Conservation (phyloP, 169 alveolate species). For the Plasmodium reichenowi region DNA sequence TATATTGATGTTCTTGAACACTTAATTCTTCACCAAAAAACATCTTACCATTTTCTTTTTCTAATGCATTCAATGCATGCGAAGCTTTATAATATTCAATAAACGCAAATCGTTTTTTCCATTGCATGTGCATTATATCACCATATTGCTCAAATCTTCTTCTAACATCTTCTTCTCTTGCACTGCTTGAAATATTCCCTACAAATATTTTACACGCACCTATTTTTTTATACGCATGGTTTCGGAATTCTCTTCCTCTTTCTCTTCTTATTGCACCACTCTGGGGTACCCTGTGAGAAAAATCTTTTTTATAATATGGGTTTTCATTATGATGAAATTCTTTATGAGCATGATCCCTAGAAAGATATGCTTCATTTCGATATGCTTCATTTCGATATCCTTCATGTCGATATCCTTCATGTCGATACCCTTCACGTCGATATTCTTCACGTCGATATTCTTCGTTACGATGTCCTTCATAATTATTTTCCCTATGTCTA, state of each 20-base stretch:
- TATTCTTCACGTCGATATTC: no score
- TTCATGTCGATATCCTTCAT: slow-evolving; percentile 10
- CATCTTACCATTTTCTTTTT: slow-evolving; percentile 79
- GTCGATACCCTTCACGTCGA: no score
- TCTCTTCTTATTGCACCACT: slow-evolving; percentile 58
- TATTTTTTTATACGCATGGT: slow-evolving; percentile 27
- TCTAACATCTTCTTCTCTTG: slow-evolving; percentile 88
- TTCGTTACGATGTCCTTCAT: neutral
- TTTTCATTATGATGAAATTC: neutral
- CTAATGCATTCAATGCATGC: slow-evolving; percentile 83
- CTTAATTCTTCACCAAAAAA: slow-evolving; percentile 82
- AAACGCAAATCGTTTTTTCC: slow-evolving; percentile 88
- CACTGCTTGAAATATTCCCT: slow-evolving; percentile 88
- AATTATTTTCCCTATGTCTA: slow-evolving; percentile 10
- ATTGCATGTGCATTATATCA: slow-evolving; percentile 84
- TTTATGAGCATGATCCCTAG: no score
- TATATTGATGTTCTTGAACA: slow-evolving; percentile 84
- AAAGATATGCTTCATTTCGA: no score
- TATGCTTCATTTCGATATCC: neutral
- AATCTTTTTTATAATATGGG: slow-evolving; percentile 4
- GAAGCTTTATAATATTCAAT: slow-evolving; percentile 82
- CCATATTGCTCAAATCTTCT: slow-evolving; percentile 86
- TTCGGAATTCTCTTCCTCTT: slow-evolving; percentile 30
- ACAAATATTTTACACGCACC: slow-evolving; percentile 86
- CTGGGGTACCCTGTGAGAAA: neutral